Percentiles rank a stretch among this genome's conserved stretches.
Evolutionary conservation across 805 yeast genomes (phyloP).

Genomic region (Starmerella vaccinii): DNA sequence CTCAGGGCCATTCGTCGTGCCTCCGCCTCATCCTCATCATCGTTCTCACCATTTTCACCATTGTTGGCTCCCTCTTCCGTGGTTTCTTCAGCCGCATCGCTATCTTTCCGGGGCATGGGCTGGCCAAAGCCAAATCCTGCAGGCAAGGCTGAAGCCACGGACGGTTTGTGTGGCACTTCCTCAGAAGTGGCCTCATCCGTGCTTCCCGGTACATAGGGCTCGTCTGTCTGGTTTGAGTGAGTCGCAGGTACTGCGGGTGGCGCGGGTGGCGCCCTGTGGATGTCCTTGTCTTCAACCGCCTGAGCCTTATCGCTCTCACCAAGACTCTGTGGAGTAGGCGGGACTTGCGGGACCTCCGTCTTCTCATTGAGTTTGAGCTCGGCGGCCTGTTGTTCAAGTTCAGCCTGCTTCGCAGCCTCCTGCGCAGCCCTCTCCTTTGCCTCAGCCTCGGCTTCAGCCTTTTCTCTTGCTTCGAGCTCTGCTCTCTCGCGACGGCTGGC

Average conservation of each 20-base stretch:
- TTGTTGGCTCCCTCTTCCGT: background rate
- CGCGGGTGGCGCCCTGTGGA: background rate
- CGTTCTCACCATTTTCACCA: constrained; percentile 3
- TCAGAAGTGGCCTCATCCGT: background rate
- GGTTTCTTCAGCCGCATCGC: background rate
- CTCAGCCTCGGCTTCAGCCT: constrained; percentile 10
- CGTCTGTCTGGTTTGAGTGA: too few species aligned
- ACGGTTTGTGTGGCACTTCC: background rate
- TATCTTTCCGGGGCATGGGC: constrained; percentile 7
- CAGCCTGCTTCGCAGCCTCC: constrained; percentile 9
- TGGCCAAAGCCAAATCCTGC: constrained; percentile 5
- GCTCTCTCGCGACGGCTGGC: constrained; percentile 15
- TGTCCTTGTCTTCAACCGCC: background rate
- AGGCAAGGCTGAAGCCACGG: background rate
- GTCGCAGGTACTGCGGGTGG: background rate
- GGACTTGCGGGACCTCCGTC: background rate
- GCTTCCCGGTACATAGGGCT: too few species aligned
- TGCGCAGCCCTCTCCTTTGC: constrained; percentile 5
- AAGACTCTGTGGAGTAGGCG: background rate
- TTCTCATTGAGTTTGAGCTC: constrained; percentile 4
- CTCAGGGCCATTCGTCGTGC: constrained; percentile 64
- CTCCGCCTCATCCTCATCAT: constrained; percentile 39
- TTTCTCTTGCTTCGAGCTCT: constrained; percentile 12
- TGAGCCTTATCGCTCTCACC: background rate
- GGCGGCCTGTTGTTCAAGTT: constrained; percentile 7